phyloP scores from a whole-genome alignment of 139 green algal genomes.

The Tetradesmus obliquus region DNA sequence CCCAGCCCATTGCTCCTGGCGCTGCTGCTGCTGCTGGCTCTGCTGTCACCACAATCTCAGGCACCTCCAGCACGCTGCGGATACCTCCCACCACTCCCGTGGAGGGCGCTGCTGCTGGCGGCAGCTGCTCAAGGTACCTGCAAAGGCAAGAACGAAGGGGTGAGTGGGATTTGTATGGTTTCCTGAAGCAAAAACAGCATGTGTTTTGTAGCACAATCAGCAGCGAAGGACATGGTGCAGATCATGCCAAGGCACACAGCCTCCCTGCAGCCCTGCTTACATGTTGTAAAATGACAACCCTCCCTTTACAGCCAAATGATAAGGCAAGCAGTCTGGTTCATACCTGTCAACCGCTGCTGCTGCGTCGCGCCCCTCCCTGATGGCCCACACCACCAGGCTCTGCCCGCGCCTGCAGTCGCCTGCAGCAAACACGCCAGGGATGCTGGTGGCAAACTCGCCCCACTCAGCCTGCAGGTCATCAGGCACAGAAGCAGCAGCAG shows the following conservation, averaged over 20 bases:
- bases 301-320: background rate
- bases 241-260: too few species aligned
- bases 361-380: constrained; percentile 90
- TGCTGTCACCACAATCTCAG: background rate
- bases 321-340: too few species aligned
- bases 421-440: constrained; percentile 95
- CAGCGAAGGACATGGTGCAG: too few species aligned
- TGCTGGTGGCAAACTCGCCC: constrained; percentile 88
- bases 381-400: constrained; percentile 95
- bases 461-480: constrained; percentile 76
- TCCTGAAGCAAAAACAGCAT: background rate
- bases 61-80: constrained; percentile 1
- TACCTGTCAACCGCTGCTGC: constrained; percentile 81
- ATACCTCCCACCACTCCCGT: constrained; percentile 12
- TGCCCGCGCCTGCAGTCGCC: constrained; percentile 96
- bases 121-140: constrained; percentile 43
- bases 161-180: background rate
- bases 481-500: constrained; percentile 5
- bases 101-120: background rate
- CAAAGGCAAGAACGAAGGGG: background rate
- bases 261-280: too few species aligned
- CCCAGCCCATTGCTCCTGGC: constrained; percentile 8
- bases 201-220: background rate
- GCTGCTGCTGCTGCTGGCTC: background rate
- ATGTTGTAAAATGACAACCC: too few species aligned